Conservation (phyloP, 306 rosid genomes). For the Cucurbita argyrosperma region DNA sequence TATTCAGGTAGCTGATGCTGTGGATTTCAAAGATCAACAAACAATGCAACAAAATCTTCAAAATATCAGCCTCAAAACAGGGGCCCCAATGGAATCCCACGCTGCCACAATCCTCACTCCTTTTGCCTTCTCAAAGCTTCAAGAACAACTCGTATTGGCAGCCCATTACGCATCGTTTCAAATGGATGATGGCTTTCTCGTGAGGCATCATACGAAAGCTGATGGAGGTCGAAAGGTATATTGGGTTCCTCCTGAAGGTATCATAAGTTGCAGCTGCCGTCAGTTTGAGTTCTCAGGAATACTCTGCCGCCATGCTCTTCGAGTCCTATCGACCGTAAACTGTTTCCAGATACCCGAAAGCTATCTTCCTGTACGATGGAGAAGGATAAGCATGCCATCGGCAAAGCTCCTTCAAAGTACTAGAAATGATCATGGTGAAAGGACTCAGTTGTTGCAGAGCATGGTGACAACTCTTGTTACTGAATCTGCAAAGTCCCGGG, state of each 20-base stretch:
- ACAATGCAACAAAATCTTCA: constrained; percentile 99
- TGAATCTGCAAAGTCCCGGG: constrained; percentile 79
- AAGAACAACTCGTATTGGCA: constrained; percentile 93
- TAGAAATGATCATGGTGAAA: constrained; percentile 52
- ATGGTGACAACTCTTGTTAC: constrained; percentile 63
- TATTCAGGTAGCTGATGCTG: constrained; percentile 74
- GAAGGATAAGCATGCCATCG: constrained; percentile 59
- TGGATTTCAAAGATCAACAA: constrained; percentile 94
- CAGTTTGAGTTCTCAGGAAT: constrained; percentile 92
- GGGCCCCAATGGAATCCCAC: constrained; percentile 97
- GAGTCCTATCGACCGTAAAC: constrained; percentile 86
- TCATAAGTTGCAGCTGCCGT: constrained; percentile 83
- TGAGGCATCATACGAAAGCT: constrained; percentile 83
- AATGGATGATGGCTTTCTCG: constrained; percentile 76
- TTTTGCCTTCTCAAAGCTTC: constrained; percentile 84
- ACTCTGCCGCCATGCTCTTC: constrained; percentile 81
- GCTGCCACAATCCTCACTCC: constrained; percentile 84
- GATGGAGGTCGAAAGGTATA: constrained; percentile 80
- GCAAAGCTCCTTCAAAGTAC: constrained; percentile 41
- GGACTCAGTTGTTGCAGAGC: constrained; percentile 55
- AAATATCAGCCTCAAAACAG: constrained; percentile 86
- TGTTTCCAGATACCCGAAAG: constrained; percentile 91
- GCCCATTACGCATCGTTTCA: constrained; percentile 91
- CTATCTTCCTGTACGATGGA: constrained; percentile 88
- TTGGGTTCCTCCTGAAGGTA: constrained; percentile 76